Evolutionary conservation across 129 eudicot species (phyloP), one percentile per base, ranked within the genome.

Genomic region (Arctium minus): DNA sequence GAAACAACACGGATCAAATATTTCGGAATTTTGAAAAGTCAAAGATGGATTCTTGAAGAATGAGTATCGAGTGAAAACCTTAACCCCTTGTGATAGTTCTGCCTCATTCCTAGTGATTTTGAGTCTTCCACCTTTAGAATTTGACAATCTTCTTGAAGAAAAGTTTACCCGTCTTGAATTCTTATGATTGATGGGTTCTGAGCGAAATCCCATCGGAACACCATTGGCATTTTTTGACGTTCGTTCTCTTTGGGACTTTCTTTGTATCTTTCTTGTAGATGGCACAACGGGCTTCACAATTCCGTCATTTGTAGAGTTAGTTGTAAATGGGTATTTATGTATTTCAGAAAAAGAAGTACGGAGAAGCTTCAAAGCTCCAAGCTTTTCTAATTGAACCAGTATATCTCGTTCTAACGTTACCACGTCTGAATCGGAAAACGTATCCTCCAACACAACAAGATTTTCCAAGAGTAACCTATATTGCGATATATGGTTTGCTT

Each of bases 281-380:
- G 76, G 82, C 42, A 94, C 89, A 6, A 92, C 33, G 60, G 87
- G 86, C 82, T 88, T 88, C 76, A 73, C 76, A 8, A 50, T 56
- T 56, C 68, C 77, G 75, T 77, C 72, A 70, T 87, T 78, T 70
- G 32, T 50, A 22, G 80, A 79, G 29, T 86, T 73, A 32, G 37
- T 44, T 73, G 69, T 38, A 36, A 73, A 81, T 0, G 93, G 88
- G 46, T 80, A 53, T 40, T 78, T 79, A 9, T 86, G 75, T 33
- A 79, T 82, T 86, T 88, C 80, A 0, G 90, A 88, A 72, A 91
- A 88, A 77, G 87, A 84, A 48, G 91, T 72, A 78, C 83, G 88
- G 67, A 90, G 89, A 37, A 92, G 85, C 22, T 84, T 81, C 35
- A 91, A 88, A 89, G 98, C 98, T 69, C 98, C 98, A 39, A 94